Base-by-base conservation (phyloP, 768 basidiomycete species). In the Suillus tomentosus region DNA sequence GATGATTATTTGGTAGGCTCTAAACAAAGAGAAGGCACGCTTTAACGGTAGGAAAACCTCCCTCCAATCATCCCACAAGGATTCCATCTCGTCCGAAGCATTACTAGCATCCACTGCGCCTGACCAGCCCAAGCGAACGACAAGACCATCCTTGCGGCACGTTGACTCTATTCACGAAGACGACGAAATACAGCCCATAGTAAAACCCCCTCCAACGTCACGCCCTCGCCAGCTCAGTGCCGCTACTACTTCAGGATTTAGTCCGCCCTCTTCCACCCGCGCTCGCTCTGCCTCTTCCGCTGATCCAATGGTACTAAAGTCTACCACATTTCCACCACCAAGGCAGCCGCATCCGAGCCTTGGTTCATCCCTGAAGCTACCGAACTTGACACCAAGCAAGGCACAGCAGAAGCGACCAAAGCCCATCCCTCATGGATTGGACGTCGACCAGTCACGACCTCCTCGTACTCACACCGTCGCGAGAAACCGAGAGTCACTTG, bases 11-110 rank as follows among this genome's bases (percentile, higher is more conserved):
- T 60, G 54, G 45, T 65, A 91, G 90, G 83, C 84, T 68, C 85
- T 87, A 80, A 90, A 90, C 83, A 88, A 86, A 81, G 89, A 90
- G 77, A 88, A 87, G 77, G 82, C 81, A 6, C 76, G 74, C 56
- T 62, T 63, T 61, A 75, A 67, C 66, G 73, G 74, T 37, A 73
- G 72, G 69, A 63, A 76, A 68, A 45, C 62, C 50, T 17, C 55
- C 63, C 57, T 39, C 64, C 48, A 69, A 69, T 62, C 66, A 61
- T 64, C 57, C 27, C 40, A 58, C 57, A 75, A 75, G 65, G 72
- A 72, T 37, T 58, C 66, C 10, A 71, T 68, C 64, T 67, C 66
- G 17, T n/a, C 59, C 24, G 67, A 72, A 62, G 53, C 54, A 17
- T 45, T 66, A 47, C 45, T 68, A 10, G 62, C 66, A 22, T 61